Percentiles rank a stretch among this genome's conserved stretches.
Conservation (phyloP, 176 grass and related monocot genomes). For the Aegilops tauschii region DNA sequence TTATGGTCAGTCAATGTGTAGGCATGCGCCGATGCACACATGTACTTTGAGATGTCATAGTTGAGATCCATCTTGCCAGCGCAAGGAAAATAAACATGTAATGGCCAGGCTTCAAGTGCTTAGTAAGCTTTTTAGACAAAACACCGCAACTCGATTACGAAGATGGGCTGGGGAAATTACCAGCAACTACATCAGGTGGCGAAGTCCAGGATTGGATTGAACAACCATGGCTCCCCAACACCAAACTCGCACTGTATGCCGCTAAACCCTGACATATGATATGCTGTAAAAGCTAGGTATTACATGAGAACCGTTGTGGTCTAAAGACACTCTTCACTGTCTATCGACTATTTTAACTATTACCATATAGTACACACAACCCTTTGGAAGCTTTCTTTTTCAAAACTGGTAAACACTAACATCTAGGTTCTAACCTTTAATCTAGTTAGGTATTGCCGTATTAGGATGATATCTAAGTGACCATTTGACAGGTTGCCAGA, state of each 20-base stretch:
- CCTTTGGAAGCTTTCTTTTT: background rate
- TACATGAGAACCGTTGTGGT: slow-evolving; percentile 1
- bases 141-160: background rate
- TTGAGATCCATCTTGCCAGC: slow-evolving; percentile 2
- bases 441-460: background rate
- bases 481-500: background rate
- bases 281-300: slow-evolving; percentile 7
- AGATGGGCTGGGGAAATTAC: background rate
- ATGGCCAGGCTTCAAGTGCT: background rate
- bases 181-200: background rate
- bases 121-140: background rate
- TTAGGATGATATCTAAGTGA: slow-evolving; percentile 17
- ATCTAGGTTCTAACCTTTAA: slow-evolving; percentile 18
- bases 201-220: background rate
- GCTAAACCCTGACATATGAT: background rate
- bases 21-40: slow-evolving; percentile 4
- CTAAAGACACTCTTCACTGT: background rate
- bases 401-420: background rate
- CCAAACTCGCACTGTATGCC: background rate
- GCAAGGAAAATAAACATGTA: background rate
- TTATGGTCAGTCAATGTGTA: background rate
- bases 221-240: background rate
- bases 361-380: background rate
- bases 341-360: background rate
- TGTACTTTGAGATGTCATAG: slow-evolving; percentile 10